A percentile compares a stretch with the other conserved stretches of the same genome.
These are phyloP conservation scores for Theileria equi DNA, from an alignment of 169 alveolate genomes.

Conservation along the genomic window DNA sequence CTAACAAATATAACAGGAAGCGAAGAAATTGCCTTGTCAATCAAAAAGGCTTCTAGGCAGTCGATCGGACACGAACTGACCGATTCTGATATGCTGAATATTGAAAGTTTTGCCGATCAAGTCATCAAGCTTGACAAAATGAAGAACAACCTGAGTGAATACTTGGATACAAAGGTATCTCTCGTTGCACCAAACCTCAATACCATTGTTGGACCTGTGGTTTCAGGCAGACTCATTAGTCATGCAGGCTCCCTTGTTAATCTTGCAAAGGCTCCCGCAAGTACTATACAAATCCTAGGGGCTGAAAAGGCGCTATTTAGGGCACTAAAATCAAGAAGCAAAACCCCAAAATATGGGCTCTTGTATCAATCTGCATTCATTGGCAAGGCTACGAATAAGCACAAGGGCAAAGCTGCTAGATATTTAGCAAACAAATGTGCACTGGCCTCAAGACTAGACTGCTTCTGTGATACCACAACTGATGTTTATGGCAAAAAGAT, in stretches of 20 bases:
- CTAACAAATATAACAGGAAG: constrained; percentile 83
- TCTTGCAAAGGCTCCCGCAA: constrained; percentile 95
- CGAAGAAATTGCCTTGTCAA: constrained; percentile 86
- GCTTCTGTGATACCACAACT: constrained; percentile 76
- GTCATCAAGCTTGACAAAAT: constrained; percentile 85
- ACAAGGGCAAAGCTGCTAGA: constrained; percentile 95
- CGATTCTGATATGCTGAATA: constrained; percentile 87
- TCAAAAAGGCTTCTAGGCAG: constrained; percentile 85
- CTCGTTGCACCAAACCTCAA: constrained; percentile 97
- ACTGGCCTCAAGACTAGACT: constrained; percentile 96
- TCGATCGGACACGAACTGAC: constrained; percentile 96
- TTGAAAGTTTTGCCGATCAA: constrained; percentile 87
- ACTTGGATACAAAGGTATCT: constrained; percentile 86
- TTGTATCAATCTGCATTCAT: constrained; percentile 94
- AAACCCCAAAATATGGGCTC: constrained; percentile 99
- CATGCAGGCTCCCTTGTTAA: constrained; percentile 95
- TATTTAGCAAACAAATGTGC: constrained; percentile 97
- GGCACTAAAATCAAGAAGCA: constrained; percentile 94
- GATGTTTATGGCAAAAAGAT: constrained; percentile 91
- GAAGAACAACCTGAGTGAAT: constrained; percentile 85
- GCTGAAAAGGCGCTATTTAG: constrained; percentile 97
- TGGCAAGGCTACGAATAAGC: constrained; percentile 92
- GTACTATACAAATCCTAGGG: constrained; percentile 94
- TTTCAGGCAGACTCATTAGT: constrained; percentile 94
- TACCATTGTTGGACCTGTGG: constrained; percentile 92